phyloP scores from a whole-genome alignment of 352 stramenopile species.

The Sclerospora graminicola region DNA sequence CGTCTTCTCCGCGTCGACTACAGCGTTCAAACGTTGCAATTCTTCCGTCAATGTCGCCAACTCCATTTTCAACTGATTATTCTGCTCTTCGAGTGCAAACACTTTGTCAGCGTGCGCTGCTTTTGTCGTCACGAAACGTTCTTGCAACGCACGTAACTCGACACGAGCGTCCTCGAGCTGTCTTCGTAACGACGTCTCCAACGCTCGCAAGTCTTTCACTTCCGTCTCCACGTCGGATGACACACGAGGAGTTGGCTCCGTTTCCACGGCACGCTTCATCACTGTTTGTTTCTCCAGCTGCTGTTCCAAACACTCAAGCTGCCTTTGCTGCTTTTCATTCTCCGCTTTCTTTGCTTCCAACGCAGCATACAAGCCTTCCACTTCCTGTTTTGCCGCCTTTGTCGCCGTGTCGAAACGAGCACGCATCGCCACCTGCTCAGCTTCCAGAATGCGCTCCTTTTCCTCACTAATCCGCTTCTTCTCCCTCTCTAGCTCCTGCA shows the following conservation, averaged over 20 bases:
- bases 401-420: slow-evolving; percentile 12
- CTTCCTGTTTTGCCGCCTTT: slow-evolving; percentile 11
- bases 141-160: slow-evolving; percentile 17
- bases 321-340: slow-evolving; percentile 12
- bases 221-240: too few species aligned
- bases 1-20: slow-evolving; percentile 3
- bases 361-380: too few species aligned
- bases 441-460: slow-evolving; percentile 13
- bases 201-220: slow-evolving; percentile 9
- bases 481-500: slow-evolving; percentile 15
- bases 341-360: slow-evolving; percentile 17
- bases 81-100: slow-evolving; percentile 26
- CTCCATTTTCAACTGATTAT: slow-evolving; percentile 15
- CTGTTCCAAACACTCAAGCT: slow-evolving; percentile 15
- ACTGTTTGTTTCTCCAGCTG: too few species aligned
- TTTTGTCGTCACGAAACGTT: slow-evolving; percentile 28
- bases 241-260: too few species aligned
- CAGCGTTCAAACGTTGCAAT: slow-evolving; percentile 7
- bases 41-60: slow-evolving; percentile 10
- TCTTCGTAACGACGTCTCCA: slow-evolving; percentile 8
- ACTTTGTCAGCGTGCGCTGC: slow-evolving; percentile 30
- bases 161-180: slow-evolving; percentile 14
- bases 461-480: slow-evolving; percentile 13
- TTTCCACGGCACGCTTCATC: too few species aligned
- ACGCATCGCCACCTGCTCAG: slow-evolving; percentile 12